Evolutionary conservation across 495 filamentous ascomycete genomes (phyloP).

Genomic region (Aspergillus funiculosus): DNA sequence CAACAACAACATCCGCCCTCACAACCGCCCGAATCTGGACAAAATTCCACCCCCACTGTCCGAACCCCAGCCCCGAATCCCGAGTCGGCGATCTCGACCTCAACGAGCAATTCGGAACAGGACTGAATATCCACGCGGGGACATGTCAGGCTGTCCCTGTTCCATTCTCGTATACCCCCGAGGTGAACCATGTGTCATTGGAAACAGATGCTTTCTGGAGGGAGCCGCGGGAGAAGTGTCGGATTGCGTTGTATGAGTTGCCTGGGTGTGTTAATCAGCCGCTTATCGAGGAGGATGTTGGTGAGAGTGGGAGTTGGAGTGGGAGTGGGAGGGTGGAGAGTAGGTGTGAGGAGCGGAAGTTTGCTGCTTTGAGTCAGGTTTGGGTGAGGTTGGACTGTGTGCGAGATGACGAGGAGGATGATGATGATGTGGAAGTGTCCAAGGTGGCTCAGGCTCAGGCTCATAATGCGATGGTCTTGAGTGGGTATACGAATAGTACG

Average conservation of each 20-base stretch:
- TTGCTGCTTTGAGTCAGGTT: conserved; percentile 28
- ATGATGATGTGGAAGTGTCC: neutral
- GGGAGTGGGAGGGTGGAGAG: conserved; percentile 12
- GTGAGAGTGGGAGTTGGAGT: conserved; percentile 16
- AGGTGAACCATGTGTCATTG: conserved; percentile 31
- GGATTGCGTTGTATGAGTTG: conserved; percentile 34
- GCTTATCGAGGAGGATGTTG: conserved; percentile 23
- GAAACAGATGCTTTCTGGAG: conserved; percentile 24
- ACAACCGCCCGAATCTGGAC: conserved; percentile 30
- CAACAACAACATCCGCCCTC: conserved; percentile 20
- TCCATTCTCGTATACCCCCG: conserved; percentile 23
- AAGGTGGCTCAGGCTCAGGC: neutral
- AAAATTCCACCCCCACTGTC: conserved; percentile 37
- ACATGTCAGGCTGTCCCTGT: conserved; percentile 30
- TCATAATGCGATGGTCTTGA: neutral
- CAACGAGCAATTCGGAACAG: conserved; percentile 24
- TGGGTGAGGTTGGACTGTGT: conserved; percentile 33
- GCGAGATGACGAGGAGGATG: neutral
- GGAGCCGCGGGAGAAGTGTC: conserved; percentile 25
- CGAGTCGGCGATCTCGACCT: conserved; percentile 26
- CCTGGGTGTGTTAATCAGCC: conserved; percentile 33
- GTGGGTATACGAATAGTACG: neutral
- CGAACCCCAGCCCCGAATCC: conserved; percentile 4
- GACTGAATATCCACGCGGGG: conserved; percentile 23
- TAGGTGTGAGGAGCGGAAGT: conserved; percentile 23